Conservation (phyloP, 805 yeast species). For the Metschnikowia colocasiae region DNA sequence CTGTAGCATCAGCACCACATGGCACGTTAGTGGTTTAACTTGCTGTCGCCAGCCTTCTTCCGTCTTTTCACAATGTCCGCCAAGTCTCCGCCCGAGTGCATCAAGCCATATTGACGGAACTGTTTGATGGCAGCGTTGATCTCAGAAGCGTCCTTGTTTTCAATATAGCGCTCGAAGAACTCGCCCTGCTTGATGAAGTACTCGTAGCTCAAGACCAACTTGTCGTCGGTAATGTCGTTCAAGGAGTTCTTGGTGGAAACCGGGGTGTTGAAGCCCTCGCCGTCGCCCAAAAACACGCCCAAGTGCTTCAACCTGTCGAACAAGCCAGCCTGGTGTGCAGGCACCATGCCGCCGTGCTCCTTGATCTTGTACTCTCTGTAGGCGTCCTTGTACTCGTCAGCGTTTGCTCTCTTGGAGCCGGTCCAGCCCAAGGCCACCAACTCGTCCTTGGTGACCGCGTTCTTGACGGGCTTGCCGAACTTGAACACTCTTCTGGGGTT, state of each 20-base stretch:
- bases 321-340: constrained; percentile 71
- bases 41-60: constrained; percentile 29
- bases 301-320: constrained; percentile 55
- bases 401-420: constrained; percentile 73
- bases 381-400: constrained; percentile 65
- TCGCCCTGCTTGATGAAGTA: constrained; percentile 51
- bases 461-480: constrained; percentile 24
- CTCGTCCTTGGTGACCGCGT: constrained; percentile 46
- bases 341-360: constrained; percentile 68
- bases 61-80: constrained; percentile 37
- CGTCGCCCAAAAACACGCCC: constrained; percentile 61
- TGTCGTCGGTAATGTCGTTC: constrained; percentile 30
- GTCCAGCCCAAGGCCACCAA: constrained; percentile 85
- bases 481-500: constrained; percentile 57
- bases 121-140: constrained; percentile 48
- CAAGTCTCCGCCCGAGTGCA: constrained; percentile 43
- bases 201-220: constrained; percentile 54
- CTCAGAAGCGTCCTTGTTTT: constrained; percentile 38
- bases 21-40: constrained; percentile 1
- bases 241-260: constrained; percentile 38
- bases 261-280: constrained; percentile 81
- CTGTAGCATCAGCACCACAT: no score
- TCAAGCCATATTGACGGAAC: constrained; percentile 65
- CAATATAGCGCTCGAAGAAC: constrained; percentile 39
- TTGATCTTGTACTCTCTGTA: constrained; percentile 63